These are phyloP conservation scores for Forsythia suspensa DNA, from an alignment of 257 asterid genomes.

Conservation along the genomic window DNA sequence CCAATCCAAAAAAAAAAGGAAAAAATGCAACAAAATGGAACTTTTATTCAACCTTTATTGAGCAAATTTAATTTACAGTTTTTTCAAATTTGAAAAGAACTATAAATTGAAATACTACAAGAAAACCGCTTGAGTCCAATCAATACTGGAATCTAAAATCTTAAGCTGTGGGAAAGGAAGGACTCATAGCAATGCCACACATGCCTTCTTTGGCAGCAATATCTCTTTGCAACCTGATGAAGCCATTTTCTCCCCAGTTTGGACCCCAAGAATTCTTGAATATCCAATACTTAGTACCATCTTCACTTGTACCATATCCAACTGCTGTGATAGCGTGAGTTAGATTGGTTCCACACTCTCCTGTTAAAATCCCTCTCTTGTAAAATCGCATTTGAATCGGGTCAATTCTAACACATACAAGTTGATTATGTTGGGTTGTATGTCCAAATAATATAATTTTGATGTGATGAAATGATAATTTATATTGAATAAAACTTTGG, in stretches of 20 bases:
- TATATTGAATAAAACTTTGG: too few species aligned
- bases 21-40: too few species aligned
- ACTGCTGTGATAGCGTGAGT: constrained; percentile 32
- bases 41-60: too few species aligned
- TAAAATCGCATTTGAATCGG: constrained; percentile 14
- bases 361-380: constrained; percentile 22
- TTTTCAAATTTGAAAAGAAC: too few species aligned
- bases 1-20: too few species aligned
- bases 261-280: constrained; percentile 23
- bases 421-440: too few species aligned
- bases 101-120: too few species aligned
- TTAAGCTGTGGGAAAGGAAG: constrained; percentile 15
- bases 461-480: too few species aligned
- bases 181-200: constrained; percentile 17
- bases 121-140: too few species aligned
- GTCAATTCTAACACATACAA: constrained; percentile 24
- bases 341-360: constrained; percentile 22
- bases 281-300: constrained; percentile 17
- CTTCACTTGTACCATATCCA: constrained; percentile 22
- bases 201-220: not conserved
- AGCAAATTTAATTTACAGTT: too few species aligned
- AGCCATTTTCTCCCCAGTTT: constrained; percentile 12
- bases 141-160: too few species aligned
- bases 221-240: constrained; percentile 5
- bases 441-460: too few species aligned